Evolutionary conservation across 805 yeast genomes (phyloP).

Genomic region (Limtongia smithiae): DNA sequence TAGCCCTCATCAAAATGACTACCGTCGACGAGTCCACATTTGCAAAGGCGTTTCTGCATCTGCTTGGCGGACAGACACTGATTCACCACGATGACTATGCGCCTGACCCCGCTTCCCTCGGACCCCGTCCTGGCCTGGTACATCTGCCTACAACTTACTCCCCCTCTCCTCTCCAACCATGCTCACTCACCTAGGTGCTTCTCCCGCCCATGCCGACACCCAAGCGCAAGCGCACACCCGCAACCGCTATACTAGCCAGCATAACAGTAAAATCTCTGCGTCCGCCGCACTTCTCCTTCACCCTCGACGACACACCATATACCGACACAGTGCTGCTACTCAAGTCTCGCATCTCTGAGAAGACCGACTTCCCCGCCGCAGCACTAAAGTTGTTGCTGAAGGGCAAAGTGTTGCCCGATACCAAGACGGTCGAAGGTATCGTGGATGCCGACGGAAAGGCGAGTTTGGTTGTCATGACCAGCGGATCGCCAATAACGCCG

Average conservation of each 20-base stretch:
- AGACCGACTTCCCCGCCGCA: conserved; percentile 4
- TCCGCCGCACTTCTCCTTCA: conserved; percentile 19
- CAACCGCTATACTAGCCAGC: neutral
- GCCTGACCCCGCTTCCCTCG: conserved; percentile 6
- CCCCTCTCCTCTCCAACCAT: neutral
- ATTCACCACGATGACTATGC: conserved; percentile 19
- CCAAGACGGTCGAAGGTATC: conserved; percentile 17
- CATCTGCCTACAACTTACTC: neutral
- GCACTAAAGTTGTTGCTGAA: conserved; percentile 15
- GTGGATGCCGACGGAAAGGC: conserved; percentile 18
- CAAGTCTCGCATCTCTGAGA: conserved; percentile 6
- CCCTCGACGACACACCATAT: conserved; percentile 2
- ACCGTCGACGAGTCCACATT: conserved; percentile 24
- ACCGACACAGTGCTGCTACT: conserved; percentile 19
- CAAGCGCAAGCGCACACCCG: conserved; percentile 6
- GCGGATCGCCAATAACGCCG: neutral
- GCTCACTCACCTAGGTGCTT: conserved; percentile 10
- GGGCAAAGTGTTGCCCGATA: conserved; percentile 25
- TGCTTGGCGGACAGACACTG: conserved; percentile 13
- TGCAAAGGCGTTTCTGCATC: conserved; percentile 23
- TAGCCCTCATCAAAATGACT: conserved; percentile 14
- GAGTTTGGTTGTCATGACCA: conserved; percentile 23
- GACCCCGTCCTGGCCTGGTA: conserved; percentile 11
- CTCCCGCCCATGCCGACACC: conserved; percentile 20
- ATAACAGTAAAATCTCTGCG: conserved; percentile 26